Evolutionary conservation across 441 rosid genomes (phyloP).

Genomic region (Lepidium campestre): DNA sequence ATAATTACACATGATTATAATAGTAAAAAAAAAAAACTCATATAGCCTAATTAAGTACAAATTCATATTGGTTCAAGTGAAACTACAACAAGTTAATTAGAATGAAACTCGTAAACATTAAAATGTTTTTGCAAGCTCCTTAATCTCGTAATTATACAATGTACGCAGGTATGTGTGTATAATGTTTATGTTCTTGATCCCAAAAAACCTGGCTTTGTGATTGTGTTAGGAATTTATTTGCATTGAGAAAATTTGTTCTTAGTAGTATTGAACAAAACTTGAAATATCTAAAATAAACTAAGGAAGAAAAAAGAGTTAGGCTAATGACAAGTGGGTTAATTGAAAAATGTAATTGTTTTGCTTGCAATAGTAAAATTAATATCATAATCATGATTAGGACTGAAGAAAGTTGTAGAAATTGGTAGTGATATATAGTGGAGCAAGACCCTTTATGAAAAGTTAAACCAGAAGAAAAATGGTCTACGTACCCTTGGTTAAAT

Average conservation of each 20-base stretch:
- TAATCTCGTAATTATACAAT: not conserved
- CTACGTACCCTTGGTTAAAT: slow-evolving; percentile 11
- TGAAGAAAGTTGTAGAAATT: slow-evolving; percentile 22
- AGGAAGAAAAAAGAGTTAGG: not conserved
- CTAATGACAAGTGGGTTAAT: not conserved
- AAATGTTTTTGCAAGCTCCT: not conserved
- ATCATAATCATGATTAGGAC: not conserved
- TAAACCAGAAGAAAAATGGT: slow-evolving; percentile 10
- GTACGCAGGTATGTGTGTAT: not conserved
- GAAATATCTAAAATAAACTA: not conserved
- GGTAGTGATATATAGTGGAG: slow-evolving; percentile 35
- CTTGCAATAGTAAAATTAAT: not conserved
- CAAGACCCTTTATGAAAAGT: slow-evolving; percentile 14
- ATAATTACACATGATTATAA: not conserved
- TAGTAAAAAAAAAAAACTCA: not conserved
- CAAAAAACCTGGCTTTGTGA: not conserved
- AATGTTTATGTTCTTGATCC: not conserved
- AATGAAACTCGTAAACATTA: not conserved
- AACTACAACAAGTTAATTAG: not conserved
- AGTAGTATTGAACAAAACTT: not conserved
- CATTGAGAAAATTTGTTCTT: not conserved
- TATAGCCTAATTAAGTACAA: too few species aligned
- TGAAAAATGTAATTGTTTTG: not conserved
- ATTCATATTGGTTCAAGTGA: too few species aligned
- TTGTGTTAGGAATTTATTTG: not conserved